Evolutionary conservation across 2,329 filamentous ascomycete genomes (phyloP).

Genomic region (Aspergillus eucalypticola): DNA sequence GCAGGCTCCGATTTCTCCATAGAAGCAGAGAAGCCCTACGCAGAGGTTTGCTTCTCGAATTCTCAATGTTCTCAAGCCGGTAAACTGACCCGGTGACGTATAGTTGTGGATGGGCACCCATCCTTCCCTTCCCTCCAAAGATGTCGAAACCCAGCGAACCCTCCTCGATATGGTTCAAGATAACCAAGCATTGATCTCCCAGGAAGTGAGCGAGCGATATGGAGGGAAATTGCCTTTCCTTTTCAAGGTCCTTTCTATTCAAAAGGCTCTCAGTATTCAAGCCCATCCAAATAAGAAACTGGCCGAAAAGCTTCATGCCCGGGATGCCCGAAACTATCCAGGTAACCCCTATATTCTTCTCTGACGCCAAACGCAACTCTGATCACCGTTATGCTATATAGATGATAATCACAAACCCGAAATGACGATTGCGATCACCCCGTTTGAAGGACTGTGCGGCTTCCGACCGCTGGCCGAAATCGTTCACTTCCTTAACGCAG

Average conservation of each 20-base stretch:
- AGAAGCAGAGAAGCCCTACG: slow-evolving; percentile 86
- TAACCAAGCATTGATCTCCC: slow-evolving; percentile 78
- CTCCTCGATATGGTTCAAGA: slow-evolving; percentile 85
- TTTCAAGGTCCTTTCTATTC: slow-evolving; percentile 96
- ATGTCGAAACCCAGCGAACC: slow-evolving; percentile 77
- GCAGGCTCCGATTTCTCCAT: slow-evolving; percentile 72
- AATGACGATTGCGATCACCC: slow-evolving; percentile 97
- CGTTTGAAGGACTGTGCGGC: slow-evolving; percentile 93
- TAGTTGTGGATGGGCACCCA: slow-evolving; percentile 99
- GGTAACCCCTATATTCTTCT: slow-evolving; percentile 36
- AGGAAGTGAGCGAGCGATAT: slow-evolving; percentile 72
- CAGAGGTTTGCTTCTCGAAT: slow-evolving; percentile 63
- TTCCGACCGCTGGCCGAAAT: slow-evolving; percentile 89
- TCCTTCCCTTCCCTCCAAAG: slow-evolving; percentile 90
- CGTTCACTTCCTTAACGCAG: slow-evolving; percentile 72
- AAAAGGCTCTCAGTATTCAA: slow-evolving; percentile 95
- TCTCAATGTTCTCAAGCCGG: neutral
- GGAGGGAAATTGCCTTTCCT: slow-evolving; percentile 86
- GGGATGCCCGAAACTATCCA: slow-evolving; percentile 90
- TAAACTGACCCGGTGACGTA: slow-evolving; percentile 13
- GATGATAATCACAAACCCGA: slow-evolving; percentile 99
- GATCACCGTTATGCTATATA: slow-evolving; percentile 22
- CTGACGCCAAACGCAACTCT: neutral
- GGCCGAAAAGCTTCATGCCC: slow-evolving; percentile 81
- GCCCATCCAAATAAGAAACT: slow-evolving; percentile 95